Base-by-base conservation (phyloP, 2,329 filamentous ascomycete genomes). In the Zymoseptoria ardabiliae region DNA sequence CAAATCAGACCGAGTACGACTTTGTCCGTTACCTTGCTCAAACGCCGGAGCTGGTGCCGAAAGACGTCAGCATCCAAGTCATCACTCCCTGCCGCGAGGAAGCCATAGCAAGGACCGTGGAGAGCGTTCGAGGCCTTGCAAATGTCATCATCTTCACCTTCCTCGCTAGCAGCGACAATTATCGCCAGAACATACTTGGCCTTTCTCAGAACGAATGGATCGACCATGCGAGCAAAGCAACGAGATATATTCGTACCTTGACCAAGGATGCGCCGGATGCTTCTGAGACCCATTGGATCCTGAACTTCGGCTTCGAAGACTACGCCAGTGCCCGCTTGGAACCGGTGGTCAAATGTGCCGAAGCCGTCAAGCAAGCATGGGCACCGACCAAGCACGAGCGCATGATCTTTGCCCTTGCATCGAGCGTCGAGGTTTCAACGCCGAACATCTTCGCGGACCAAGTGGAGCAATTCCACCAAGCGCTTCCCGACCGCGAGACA, bases 121-220 rank as follows among this genome's bases (percentile, higher is more conserved):
- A 54, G 21, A 54, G 52, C 20, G 19, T 54, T 13, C 20, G 23
- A 13, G 52, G 52, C 21, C 22, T 28, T 9, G 13, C 21, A 20
- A 22, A 30, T n/a, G 52, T 28, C 52, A 28, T 54, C 52, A 54
- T 30, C 19, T 54, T 54, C 52, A 54, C 52, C 19, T 54, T 28
- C 22, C 52, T 54, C 4, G 22, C 52, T 30, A 54, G 22, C 20
- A 54, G 52, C 25, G 52, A 54, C 52, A 25, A 25, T 11, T 54
- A 54, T 54, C 20, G 52, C 9, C 19, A 54, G 11, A 54, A 13
- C 19, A n/a, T 54, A 9, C 52, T 54, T 10, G 52, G 52, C 5
- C 10, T 23, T 5, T 54, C 52, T 8, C 20, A 54, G 23, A 25
- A 25, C 9, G 52, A 54, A 13, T 54, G 52, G 52, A 28, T 54